Conservation (phyloP, 1,284 basidiomycete genomes). For the Rhodotorula sp. region DNA sequence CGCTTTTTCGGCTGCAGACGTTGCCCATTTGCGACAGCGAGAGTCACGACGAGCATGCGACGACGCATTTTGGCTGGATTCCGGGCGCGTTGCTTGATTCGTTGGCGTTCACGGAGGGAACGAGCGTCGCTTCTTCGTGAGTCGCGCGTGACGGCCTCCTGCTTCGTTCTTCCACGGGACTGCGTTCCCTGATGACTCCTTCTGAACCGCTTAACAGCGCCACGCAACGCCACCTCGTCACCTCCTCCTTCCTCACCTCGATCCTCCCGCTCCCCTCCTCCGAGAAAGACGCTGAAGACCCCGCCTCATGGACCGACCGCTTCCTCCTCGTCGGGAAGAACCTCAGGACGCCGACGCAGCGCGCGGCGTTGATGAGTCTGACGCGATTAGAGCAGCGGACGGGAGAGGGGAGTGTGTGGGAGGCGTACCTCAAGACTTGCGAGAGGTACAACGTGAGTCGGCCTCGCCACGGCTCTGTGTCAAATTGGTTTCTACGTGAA, state of each 20-base stretch:
- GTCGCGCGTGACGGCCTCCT: too few species aligned
- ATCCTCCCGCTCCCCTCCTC: constrained; percentile 75
- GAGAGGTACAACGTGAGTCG: constrained; percentile 71
- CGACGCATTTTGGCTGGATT: constrained; percentile 89
- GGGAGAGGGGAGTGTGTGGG: constrained; percentile 55
- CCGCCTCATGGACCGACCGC: constrained; percentile 74
- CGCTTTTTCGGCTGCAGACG: background rate
- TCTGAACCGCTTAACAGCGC: constrained; percentile 50
- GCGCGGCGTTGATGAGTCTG: constrained; percentile 57
- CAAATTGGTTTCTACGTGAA: too few species aligned
- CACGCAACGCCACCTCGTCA: constrained; percentile 51
- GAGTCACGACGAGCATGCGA: constrained; percentile 68
- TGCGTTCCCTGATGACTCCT: too few species aligned
- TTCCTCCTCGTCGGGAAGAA: constrained; percentile 71
- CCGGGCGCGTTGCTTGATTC: constrained; percentile 67
- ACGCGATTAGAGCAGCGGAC: constrained; percentile 58
- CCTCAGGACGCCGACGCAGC: background rate
- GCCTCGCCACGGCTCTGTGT: too few species aligned
- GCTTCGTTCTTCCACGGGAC: too few species aligned
- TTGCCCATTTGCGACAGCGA: constrained; percentile 60
- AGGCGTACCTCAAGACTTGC: constrained; percentile 66
- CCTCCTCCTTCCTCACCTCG: constrained; percentile 66
- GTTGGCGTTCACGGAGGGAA: constrained; percentile 15
- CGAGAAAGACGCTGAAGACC: constrained; percentile 54
- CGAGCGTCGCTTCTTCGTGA: background rate